Conservation (phyloP, 2,329 filamentous ascomycete genomes). For the Cladorrhinum sp. region DNA sequence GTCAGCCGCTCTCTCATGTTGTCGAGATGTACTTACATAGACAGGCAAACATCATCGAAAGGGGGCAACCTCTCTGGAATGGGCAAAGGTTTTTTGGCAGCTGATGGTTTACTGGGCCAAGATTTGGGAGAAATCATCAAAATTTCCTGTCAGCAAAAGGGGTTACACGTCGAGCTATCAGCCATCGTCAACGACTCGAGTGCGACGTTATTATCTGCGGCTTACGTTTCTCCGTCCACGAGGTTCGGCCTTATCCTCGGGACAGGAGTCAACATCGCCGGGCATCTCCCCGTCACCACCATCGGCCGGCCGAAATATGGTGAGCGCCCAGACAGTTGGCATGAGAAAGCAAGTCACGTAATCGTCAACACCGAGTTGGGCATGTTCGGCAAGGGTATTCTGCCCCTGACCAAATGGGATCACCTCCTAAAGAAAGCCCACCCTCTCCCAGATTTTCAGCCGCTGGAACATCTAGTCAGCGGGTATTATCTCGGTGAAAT, state of each 20-base stretch:
- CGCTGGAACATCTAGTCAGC: constrained; percentile 60
- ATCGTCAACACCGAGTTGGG: constrained; percentile 66
- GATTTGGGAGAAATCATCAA: constrained; percentile 59
- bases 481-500: constrained; percentile 68
- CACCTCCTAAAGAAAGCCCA: constrained; percentile 49
- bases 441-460: constrained; percentile 58
- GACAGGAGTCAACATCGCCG: constrained; percentile 65
- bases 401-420: constrained; percentile 63
- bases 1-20: not conserved
- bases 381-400: constrained; percentile 60
- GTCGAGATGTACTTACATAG: constrained; percentile 6
- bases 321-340: constrained; percentile 53
- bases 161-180: constrained; percentile 54
- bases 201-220: constrained; percentile 63
- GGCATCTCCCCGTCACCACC: constrained; percentile 58
- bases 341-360: constrained; percentile 57
- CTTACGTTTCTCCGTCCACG: constrained; percentile 57
- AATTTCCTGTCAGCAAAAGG: constrained; percentile 48
- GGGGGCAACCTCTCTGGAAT: constrained; percentile 59
- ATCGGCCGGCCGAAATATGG: constrained; percentile 58
- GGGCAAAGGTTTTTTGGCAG: constrained; percentile 65
- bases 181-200: constrained; percentile 67
- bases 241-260: constrained; percentile 65
- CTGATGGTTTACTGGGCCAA: constrained; percentile 54
- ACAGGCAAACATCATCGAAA: constrained; percentile 61